Base-by-base conservation (phyloP, 257 asterid species). In the Lantana camara region DNA sequence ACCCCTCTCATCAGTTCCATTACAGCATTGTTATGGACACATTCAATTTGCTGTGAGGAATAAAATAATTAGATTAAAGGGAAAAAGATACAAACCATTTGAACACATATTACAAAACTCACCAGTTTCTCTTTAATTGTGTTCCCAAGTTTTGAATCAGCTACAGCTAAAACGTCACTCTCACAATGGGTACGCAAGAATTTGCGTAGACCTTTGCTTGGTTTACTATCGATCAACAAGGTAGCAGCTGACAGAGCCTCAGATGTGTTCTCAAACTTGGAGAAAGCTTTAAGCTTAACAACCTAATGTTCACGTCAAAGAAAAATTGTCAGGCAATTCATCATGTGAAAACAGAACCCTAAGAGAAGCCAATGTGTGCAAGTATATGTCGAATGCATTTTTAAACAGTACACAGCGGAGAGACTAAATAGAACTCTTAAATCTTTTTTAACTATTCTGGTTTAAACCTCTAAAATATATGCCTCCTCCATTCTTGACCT, bases 1-100 rank as follows among this genome's bases (percentile, higher is more conserved):
- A 91, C 87, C 9, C 96, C 97, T 75, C 97, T 83, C 97, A 88
- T 91, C 62, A 91, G 70, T 68, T 91, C 97, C 96, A 85, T 88
- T 42, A 91, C 89, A 17, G 80, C 73, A 75, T 83, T 82, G 78
- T 85, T 85, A 71, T 91, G 97, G 53, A 88, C 83, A 68, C 96
- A 91, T 16, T 88, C 98, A 60, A 91, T 91, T 84, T 85, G 80
- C 98, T 91, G 82, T 16, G 66, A 22, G 2, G 10, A 64, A 13
- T 35, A 35, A 22, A 67, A 27, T 17, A 35, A 16, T 49, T 11
- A 60, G 16, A 20, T 7, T 60, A 24, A 12, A 14, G 16, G 15
- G 27, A 17, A 29, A 10, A 22, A 68, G 7, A 0, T 5, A n/a
- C 57, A 63, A 7, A 30, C 21, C 29, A 32, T 27, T 21, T 40